Percentiles rank a stretch among this genome's conserved stretches.
phyloP scores from a whole-genome alignment of 1,139 yeast genomes.

The Waltiozyma sp. region DNA sequence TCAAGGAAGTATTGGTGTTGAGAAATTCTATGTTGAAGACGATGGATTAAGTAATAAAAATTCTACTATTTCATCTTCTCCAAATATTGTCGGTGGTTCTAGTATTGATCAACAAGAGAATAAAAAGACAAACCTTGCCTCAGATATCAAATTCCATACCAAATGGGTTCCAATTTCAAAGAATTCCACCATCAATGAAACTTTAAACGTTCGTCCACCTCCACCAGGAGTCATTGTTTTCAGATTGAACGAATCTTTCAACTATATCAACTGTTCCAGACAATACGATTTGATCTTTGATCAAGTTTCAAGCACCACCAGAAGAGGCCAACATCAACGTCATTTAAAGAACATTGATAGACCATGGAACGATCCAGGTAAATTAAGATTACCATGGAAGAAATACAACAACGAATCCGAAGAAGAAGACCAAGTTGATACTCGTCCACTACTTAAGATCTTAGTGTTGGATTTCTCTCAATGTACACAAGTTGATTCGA shows the following conservation, averaged over 20 bases:
- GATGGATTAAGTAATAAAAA: slow-evolving; percentile 2
- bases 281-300: slow-evolving; percentile 65
- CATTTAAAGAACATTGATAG: slow-evolving; percentile 49
- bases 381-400: slow-evolving; percentile 25
- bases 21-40: slow-evolving; percentile 4
- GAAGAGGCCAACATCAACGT: slow-evolving; percentile 43
- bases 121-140: background rate
- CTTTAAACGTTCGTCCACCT: slow-evolving; percentile 55
- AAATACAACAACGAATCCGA: slow-evolving; percentile 8
- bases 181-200: slow-evolving; percentile 40
- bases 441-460: slow-evolving; percentile 57
- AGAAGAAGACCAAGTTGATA: slow-evolving; percentile 25
- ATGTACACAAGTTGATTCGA: slow-evolving; percentile 66
- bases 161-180: slow-evolving; percentile 74
- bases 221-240: slow-evolving; percentile 88
- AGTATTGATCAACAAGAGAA: background rate
- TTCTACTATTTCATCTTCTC: slow-evolving; percentile 1
- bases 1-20: slow-evolving; percentile 8
- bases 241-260: slow-evolving; percentile 71
- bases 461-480: slow-evolving; percentile 74
- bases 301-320: slow-evolving; percentile 50
- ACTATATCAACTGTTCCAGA: slow-evolving; percentile 70
- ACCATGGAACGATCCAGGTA: slow-evolving; percentile 92
- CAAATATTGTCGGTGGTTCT: background rate
- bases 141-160: slow-evolving; percentile 36